Evolutionary conservation across 306 rosid genomes (phyloP).

Genomic region (Castanopsis chinensis): DNA sequence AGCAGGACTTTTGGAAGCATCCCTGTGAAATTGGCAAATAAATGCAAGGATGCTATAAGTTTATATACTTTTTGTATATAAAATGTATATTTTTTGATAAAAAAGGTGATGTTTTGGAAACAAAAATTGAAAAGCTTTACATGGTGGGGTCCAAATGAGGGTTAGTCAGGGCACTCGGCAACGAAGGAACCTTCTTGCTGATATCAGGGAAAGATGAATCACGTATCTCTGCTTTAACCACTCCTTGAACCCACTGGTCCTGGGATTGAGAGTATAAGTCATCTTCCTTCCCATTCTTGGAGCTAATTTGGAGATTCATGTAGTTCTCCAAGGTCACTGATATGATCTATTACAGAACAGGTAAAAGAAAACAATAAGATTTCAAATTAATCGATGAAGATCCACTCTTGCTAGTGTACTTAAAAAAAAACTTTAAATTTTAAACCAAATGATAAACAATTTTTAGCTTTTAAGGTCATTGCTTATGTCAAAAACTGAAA

Average conservation of each 20-base stretch:
- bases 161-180: constrained; percentile 31
- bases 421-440: constrained; percentile 9
- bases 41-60: constrained; percentile 15
- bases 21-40: constrained; percentile 49
- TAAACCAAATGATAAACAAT: constrained; percentile 13
- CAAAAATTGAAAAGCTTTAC: constrained; percentile 42
- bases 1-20: constrained; percentile 58
- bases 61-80: constrained; percentile 17
- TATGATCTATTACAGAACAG: constrained; percentile 57
- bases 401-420: constrained; percentile 9
- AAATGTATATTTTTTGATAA: constrained; percentile 5
- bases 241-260: constrained; percentile 47
- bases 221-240: constrained; percentile 33
- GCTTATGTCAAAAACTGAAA: constrained; percentile 21
- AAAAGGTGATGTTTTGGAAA: neutral
- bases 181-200: constrained; percentile 42
- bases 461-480: constrained; percentile 8
- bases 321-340: constrained; percentile 84
- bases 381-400: constrained; percentile 14
- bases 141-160: constrained; percentile 41
- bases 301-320: constrained; percentile 35
- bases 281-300: constrained; percentile 37
- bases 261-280: constrained; percentile 34
- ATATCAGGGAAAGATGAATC: constrained; percentile 36
- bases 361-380: constrained; percentile 19